A percentile compares a stretch with the other conserved stretches of the same genome.
Evolutionary conservation across 352 stramenopile genomes (phyloP).

Genomic region (Phytophthora nicotianae): DNA sequence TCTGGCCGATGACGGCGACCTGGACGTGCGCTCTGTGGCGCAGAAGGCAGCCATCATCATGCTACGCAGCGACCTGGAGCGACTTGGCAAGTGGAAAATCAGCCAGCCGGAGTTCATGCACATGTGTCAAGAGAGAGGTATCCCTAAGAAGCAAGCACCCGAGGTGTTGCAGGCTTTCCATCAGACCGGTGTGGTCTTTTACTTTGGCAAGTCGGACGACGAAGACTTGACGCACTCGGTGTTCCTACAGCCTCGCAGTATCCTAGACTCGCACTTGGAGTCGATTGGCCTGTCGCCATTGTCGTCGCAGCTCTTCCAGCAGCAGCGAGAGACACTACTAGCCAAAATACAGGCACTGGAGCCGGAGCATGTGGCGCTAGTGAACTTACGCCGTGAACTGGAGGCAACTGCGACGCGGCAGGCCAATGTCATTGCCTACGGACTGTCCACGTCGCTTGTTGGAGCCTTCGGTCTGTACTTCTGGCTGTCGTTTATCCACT

Average conservation of each 20-base stretch:
- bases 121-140: constrained; percentile 73
- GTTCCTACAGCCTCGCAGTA: constrained; percentile 81
- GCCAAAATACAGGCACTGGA: constrained; percentile 72
- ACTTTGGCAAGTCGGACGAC: constrained; percentile 78
- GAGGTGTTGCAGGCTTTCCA: constrained; percentile 82
- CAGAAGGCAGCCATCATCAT: constrained; percentile 85
- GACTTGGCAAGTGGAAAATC: constrained; percentile 82
- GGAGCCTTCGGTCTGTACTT: constrained; percentile 87
- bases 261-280: constrained; percentile 80
- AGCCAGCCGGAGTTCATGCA: constrained; percentile 69
- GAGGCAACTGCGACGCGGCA: constrained; percentile 64
- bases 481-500: constrained; percentile 89
- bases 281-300: constrained; percentile 75
- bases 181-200: constrained; percentile 77
- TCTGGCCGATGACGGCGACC: constrained; percentile 70
- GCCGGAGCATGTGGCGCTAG: constrained; percentile 68
- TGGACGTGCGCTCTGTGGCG: constrained; percentile 78
- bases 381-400: constrained; percentile 68
- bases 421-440: constrained; percentile 59
- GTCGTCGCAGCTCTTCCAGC: constrained; percentile 68
- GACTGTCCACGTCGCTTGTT: constrained; percentile 66
- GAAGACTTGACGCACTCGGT: constrained; percentile 77
- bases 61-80: constrained; percentile 72
- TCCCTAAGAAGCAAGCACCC: constrained; percentile 82
- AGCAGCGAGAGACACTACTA: constrained; percentile 67